These are phyloP conservation scores for Cydonia oblonga DNA, from an alignment of 331 rosid species.

Conservation along the genomic window DNA sequence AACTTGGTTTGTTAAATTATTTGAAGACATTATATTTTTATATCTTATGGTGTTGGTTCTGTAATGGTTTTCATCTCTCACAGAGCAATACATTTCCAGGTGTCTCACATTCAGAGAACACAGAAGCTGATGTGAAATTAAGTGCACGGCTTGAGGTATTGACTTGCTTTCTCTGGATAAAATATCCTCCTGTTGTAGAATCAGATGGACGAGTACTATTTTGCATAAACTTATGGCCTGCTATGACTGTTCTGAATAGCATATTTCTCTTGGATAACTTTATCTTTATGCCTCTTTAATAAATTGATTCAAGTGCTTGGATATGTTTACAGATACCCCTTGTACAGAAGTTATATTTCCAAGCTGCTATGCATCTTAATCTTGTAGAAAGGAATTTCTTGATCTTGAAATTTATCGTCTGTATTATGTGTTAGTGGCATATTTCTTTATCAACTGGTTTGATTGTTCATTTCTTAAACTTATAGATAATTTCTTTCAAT, in stretches of 20 bases:
- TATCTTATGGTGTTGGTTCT: conserved; percentile 13
- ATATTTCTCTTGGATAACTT: background rate
- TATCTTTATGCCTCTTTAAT: background rate
- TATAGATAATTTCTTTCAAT: background rate
- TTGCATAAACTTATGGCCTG: background rate
- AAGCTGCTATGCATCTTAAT: background rate
- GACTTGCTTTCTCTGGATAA: conserved; percentile 2
- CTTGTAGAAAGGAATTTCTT: background rate
- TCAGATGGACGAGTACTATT: background rate
- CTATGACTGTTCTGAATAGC: background rate
- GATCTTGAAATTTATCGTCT: background rate
- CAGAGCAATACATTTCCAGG: conserved; percentile 16
- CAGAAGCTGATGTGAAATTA: conserved; percentile 45
- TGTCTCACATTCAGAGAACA: conserved; percentile 33
- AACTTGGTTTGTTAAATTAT: conserved; percentile 1
- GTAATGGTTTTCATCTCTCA: conserved; percentile 8
- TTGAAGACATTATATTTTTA: background rate
- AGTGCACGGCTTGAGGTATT: conserved; percentile 69
- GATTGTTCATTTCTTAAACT: background rate
- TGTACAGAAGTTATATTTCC: background rate
- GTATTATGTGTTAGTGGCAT: background rate
- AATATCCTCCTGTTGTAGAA: background rate
- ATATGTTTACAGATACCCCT: background rate
- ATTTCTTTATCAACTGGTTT: background rate
- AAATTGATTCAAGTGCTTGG: background rate